These are phyloP conservation scores for Trametes coccinea DNA, from an alignment of 768 basidiomycete genomes.

Conservation along the genomic window DNA sequence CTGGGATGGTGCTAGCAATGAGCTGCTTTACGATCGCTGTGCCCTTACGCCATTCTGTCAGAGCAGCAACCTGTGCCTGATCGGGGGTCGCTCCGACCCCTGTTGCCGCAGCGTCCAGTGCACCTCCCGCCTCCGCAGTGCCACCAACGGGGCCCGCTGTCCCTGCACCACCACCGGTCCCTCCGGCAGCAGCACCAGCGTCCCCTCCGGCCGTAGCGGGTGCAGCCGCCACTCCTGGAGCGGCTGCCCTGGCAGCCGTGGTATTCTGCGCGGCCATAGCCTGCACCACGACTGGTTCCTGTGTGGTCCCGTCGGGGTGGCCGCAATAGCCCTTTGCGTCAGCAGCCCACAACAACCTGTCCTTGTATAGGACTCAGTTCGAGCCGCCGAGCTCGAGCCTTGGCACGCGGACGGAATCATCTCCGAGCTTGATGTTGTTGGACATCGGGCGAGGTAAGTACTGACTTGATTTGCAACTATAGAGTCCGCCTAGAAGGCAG, in stretches of 20 bases:
- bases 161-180: slow-evolving; percentile 1
- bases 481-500: not conserved
- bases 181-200: slow-evolving; percentile 1
- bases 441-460: slow-evolving; percentile 5
- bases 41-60: slow-evolving; percentile 31
- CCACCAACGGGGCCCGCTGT: slow-evolving; percentile 3
- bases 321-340: slow-evolving; percentile 10
- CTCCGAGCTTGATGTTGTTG: not conserved
- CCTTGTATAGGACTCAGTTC: slow-evolving; percentile 12
- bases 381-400: slow-evolving; percentile 9
- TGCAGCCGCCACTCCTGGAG: not conserved
- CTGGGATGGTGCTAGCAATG: slow-evolving; percentile 36
- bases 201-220: not conserved
- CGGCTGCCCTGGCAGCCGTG: not conserved
- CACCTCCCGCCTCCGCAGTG: not conserved
- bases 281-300: not conserved
- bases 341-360: slow-evolving; percentile 2
- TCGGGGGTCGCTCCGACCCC: too few relatives aligned
- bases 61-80: not conserved
- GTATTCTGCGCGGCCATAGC: not conserved
- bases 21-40: slow-evolving; percentile 35
- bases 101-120: not conserved
- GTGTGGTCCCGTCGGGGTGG: slow-evolving; percentile 7
- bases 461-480: slow-evolving; percentile 5
- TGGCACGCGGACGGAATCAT: not conserved